Percentiles rank a stretch among this genome's conserved stretches.
These are phyloP conservation scores for Aspergillus jensenii DNA, from an alignment of 2,329 filamentous ascomycete genomes.

Conservation along the genomic window DNA sequence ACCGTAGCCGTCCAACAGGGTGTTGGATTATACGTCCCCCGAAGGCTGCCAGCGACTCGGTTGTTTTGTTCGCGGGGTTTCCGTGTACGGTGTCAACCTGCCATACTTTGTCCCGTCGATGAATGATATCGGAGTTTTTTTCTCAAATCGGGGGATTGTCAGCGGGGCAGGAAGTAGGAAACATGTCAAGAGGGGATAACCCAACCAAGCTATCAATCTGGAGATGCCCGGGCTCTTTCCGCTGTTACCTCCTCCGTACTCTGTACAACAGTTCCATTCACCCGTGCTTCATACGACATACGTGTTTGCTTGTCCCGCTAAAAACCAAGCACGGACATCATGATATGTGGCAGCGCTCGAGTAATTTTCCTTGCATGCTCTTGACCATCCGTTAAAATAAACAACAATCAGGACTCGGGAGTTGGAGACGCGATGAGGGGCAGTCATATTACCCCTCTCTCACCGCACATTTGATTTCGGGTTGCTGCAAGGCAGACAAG, in stretches of 20 bases:
- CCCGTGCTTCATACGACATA: not conserved
- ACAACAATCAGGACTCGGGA: not conserved
- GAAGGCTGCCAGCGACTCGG: not conserved
- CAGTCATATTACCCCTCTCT: constrained; percentile 12
- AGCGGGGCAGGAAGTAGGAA: not conserved
- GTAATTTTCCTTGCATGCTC: constrained; percentile 16
- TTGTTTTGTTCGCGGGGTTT: not conserved
- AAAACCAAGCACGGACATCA: not conserved
- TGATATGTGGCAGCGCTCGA: constrained; percentile 2
- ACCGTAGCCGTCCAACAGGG: too few species aligned
- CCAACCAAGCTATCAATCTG: too few species aligned
- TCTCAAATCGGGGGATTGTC: constrained; percentile 11
- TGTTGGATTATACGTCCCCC: too few species aligned
- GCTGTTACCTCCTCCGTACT: too few species aligned
- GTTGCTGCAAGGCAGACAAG: constrained; percentile 22
- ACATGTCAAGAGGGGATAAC: constrained; percentile 4
- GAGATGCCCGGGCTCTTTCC: too few species aligned
- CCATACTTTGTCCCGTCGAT: not conserved
- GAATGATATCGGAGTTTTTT: constrained; percentile 1
- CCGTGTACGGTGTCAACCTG: not conserved
- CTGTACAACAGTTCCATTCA: too few species aligned
- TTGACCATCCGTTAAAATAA: not conserved
- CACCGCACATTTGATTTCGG: constrained; percentile 21
- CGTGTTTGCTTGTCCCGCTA: not conserved
- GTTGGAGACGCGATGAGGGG: not conserved